Evolutionary conservation across 129 eudicot genomes (phyloP).

Genomic region (Flaveria brownii): DNA sequence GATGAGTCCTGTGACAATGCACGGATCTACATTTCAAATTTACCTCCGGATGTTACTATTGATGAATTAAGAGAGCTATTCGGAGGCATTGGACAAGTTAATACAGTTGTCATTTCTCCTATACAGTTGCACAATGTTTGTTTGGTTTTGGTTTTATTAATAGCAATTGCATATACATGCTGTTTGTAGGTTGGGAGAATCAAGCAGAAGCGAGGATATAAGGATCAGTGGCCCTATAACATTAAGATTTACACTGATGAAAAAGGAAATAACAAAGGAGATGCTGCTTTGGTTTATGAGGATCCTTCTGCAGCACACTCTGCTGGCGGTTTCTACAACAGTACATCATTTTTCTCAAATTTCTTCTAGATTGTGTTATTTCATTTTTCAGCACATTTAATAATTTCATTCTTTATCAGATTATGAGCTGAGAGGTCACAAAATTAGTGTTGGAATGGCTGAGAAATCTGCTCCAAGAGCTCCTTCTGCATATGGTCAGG

Average conservation of each 20-base stretch:
- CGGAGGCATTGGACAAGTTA: conserved; percentile 95
- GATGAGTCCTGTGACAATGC: conserved; percentile 83
- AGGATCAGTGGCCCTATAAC: conserved; percentile 99
- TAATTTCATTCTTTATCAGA: conserved; percentile 36
- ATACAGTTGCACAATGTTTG: not conserved
- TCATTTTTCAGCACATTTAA: not conserved
- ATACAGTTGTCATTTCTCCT: conserved; percentile 16
- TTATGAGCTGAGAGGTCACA: conserved; percentile 77
- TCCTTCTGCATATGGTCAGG: conserved; percentile 58
- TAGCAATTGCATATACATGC: not conserved
- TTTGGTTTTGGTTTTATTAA: not conserved
- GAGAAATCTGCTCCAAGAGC: conserved; percentile 90
- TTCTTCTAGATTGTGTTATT: not conserved
- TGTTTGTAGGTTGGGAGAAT: conserved; percentile 74
- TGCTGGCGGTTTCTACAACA: conserved; percentile 85
- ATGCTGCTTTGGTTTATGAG: conserved; percentile 83
- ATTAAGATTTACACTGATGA: conserved; percentile 92
- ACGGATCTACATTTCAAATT: conserved; percentile 86
- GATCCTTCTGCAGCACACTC: conserved; percentile 98
- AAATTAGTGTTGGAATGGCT: conserved; percentile 90
- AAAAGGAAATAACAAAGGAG: conserved; percentile 85
- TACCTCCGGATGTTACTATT: conserved; percentile 85
- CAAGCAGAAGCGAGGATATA: conserved; percentile 92
- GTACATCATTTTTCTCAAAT: conserved; percentile 35
- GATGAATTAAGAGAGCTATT: conserved; percentile 85